Conservation (phyloP, 495 filamentous ascomycete species). For the Neurospora sp. region DNA sequence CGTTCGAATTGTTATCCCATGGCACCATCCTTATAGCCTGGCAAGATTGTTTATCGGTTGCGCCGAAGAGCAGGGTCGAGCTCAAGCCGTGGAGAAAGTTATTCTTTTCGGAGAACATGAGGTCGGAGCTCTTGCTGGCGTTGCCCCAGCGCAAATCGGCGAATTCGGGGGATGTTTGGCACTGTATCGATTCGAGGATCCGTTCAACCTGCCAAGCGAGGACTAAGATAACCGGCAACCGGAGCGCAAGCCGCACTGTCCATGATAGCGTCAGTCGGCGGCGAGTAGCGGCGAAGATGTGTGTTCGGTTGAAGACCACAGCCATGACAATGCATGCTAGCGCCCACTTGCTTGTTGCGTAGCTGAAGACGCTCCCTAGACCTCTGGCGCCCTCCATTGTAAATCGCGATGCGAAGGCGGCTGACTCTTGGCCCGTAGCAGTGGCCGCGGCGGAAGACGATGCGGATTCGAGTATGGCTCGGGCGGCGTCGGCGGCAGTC, state of each 20-base stretch:
- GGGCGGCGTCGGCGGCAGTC: conserved; percentile 12
- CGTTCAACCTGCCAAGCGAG: conserved; percentile 56
- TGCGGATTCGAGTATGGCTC: conserved; percentile 18
- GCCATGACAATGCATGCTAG: conserved; percentile 75
- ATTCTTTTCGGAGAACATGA: conserved; percentile 65
- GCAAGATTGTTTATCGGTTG: conserved; percentile 59
- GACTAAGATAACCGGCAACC: conserved; percentile 65
- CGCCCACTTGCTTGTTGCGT: conserved; percentile 90
- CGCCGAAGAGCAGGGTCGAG: conserved; percentile 57
- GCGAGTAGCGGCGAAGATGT: conserved; percentile 83
- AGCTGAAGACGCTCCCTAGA: conserved; percentile 82
- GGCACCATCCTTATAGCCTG: conserved; percentile 61
- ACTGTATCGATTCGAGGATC: conserved; percentile 78
- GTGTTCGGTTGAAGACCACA: conserved; percentile 80
- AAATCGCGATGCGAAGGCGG: conserved; percentile 34
- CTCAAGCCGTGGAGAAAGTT: conserved; percentile 60
- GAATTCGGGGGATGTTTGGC: conserved; percentile 80
- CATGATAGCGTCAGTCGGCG: conserved; percentile 62
- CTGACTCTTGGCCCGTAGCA: conserved; percentile 26
- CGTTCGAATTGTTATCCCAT: conserved; percentile 17
- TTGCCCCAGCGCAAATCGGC: conserved; percentile 63
- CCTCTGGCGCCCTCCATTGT: conserved; percentile 43
- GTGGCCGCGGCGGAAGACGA: conserved; percentile 16
- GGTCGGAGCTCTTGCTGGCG: conserved; percentile 50
- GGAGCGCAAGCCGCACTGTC: conserved; percentile 60